phyloP scores from a whole-genome alignment of 2,329 filamentous ascomycete species.

The Sclerotinia glacialis region DNA sequence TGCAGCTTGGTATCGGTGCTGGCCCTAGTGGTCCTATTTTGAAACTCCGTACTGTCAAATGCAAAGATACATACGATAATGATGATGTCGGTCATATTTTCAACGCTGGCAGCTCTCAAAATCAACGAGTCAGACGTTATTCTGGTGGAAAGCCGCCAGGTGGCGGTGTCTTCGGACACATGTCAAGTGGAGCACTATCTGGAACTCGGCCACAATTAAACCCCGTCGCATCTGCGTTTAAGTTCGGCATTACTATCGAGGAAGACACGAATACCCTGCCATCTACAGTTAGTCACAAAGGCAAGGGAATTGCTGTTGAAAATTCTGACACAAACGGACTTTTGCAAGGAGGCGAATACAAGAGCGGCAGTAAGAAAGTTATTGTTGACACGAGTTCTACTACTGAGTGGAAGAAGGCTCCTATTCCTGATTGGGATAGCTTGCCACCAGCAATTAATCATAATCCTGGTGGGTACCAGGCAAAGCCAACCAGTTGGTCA shows the following conservation, averaged over 20 bases:
- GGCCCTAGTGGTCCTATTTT: conserved; percentile 11
- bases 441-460: conserved; percentile 14
- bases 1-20: conserved; percentile 2
- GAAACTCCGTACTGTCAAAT: conserved; percentile 18
- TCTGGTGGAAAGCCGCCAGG: conserved; percentile 15
- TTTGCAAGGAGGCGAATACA: not conserved
- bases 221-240: not conserved
- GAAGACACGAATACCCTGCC: not conserved
- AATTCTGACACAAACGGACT: not conserved
- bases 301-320: not conserved
- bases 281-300: not conserved
- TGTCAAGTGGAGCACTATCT: not conserved
- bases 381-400: not conserved
- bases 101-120: not conserved
- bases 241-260: conserved; percentile 11
- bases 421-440: conserved; percentile 11
- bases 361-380: not conserved
- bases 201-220: conserved; percentile 3
- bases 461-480: conserved; percentile 13
- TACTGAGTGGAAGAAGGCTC: conserved; percentile 12
- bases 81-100: conserved; percentile 10
- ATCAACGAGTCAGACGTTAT: conserved; percentile 11
- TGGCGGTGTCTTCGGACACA: conserved; percentile 7
- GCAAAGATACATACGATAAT: not conserved
- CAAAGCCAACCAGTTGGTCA: conserved; percentile 16